Percentiles rank a stretch among this genome's conserved stretches.
phyloP scores from a whole-genome alignment of 257 asterid genomes.

The Rubia yunnanensis region DNA sequence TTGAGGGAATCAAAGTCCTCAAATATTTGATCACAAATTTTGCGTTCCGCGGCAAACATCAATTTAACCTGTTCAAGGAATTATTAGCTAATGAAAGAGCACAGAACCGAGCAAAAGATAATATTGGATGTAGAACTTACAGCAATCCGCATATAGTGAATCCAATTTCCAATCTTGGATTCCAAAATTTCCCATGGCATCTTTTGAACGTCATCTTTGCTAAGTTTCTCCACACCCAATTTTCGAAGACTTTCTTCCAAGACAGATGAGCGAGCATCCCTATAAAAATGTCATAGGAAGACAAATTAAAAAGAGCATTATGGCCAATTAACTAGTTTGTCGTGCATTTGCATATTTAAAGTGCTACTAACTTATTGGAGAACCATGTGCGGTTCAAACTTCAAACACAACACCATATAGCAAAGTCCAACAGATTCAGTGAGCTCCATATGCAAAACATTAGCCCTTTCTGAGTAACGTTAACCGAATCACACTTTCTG shows the following conservation, averaged over 20 bases:
- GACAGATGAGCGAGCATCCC: constrained; percentile 87
- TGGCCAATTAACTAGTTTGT: not conserved
- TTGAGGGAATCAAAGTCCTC: constrained; percentile 76
- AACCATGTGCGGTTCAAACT: not conserved
- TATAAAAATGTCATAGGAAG: constrained; percentile 18
- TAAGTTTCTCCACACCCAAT: constrained; percentile 96
- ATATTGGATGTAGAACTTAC: constrained; percentile 27
- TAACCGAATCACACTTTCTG: not conserved
- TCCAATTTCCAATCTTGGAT: constrained; percentile 99
- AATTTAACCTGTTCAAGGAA: constrained; percentile 70
- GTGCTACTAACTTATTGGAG: not conserved
- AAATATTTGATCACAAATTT: constrained; percentile 89
- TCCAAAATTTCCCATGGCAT: constrained; percentile 99
- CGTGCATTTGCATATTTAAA: not conserved
- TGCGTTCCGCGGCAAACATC: constrained; percentile 94
- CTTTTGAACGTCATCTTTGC: constrained; percentile 98
- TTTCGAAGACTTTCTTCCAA: constrained; percentile 93
- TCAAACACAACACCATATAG: not conserved
- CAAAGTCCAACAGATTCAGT: not conserved
- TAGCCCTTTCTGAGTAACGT: not conserved
- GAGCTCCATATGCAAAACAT: not conserved
- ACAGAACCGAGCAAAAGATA: not conserved
- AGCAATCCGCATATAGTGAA: constrained; percentile 98
- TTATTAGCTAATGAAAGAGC: constrained; percentile 9
- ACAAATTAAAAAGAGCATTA: not conserved